Evolutionary conservation across 768 basidiomycete genomes (phyloP), one percentile per base, ranked within the genome.

Genomic region (Hebeloma cylindrosporum): DNA sequence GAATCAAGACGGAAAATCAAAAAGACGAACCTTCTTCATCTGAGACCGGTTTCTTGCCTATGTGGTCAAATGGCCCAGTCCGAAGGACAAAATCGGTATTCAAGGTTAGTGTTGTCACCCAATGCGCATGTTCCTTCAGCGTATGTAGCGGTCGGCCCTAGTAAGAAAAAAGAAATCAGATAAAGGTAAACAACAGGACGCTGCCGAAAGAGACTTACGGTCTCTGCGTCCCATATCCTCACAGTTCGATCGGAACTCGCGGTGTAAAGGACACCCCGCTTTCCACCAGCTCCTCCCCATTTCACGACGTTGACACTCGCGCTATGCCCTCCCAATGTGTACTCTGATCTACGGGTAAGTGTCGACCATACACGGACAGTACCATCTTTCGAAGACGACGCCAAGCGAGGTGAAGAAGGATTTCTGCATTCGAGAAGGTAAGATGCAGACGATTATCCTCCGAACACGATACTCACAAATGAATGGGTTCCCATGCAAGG

Each of bases 331-430:
- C 94, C 92, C 1, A 99, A 79, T 0, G 89, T 79, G 57, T 88
- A 96, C 41, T 93, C 88, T 10, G 83, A 66, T 45, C 77, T 70
- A 11, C 93, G 76, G 0, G 80, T 85, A 1, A 74, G 64, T 0
- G 85, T 78, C 11, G 84, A 85, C 96, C 96, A 99, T 13, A 99
- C 79, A n/a, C 92, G 84, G 17, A 97, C 93, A 0, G 93, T 95
- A 9, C 86, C 86, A 57, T 98, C 95, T 68, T 99, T 98, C 17
- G 93, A 96, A 2, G 93, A 90, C 0, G 94, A 94, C 2, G 95
- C 95, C 2, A 97, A 71, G 9, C 95, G 85, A 10, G 93, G 93
- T 1, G 80, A 69, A 13, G 77, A 62, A 1, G 88, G 66, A 58
- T 93, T 94, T 64, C 91, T 94, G 45, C 16, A 40, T 11, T 17